Base-by-base conservation (phyloP, 768 basidiomycete genomes). In the Austroboletus eburneus region DNA sequence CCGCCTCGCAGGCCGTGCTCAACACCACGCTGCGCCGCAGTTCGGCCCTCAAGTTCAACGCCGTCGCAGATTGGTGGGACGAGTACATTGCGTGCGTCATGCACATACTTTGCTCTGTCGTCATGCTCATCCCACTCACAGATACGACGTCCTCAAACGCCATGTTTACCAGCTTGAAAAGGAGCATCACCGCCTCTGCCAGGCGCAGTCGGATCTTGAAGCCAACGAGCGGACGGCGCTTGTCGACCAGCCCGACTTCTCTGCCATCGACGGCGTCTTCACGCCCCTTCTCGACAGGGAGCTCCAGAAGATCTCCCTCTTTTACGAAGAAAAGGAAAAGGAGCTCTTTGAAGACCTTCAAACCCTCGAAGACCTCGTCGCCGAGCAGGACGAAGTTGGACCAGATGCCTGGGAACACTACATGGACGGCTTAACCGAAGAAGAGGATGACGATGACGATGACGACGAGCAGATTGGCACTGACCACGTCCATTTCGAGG, bases 51-150 rank as follows among this genome's bases (percentile, higher is more conserved):
- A 89, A 91, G 65, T 93, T 93, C 69, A 94, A 94, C 56, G 87
- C 90, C 3, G 86, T 92, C 21, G 74, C 90, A 0, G 91, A 94
- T 42, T 93, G 91, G 91, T 88, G 86, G 84, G 87, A 91, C 51
- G 85, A 91, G 41, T 94, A 94, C 62, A 89, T 94, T 37, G 79
- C 85, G 83, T 91, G 57, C 51, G 87, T 78, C 14, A 30, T 37
- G 8, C 29, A 29, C 13, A 7, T 29, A 7, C 13, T 13, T 13
- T 13, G 8, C 29, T 29, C 29, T 13, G 13, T 7, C 29, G 13
- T 29, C 29, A 29, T 13, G 7, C 29, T 29, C 8, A 29, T 13
- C 29, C 7, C 29, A 7, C 7, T 13, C 8, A 7, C 29, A 29
- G 29, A 7, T 29, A 94, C 61, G 90, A 88, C 63, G 72, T 78